Evolutionary conservation across 1,284 basidiomycete genomes (phyloP), one percentile per base, ranked within the genome.

Genomic region (Sporisorium reilianum): DNA sequence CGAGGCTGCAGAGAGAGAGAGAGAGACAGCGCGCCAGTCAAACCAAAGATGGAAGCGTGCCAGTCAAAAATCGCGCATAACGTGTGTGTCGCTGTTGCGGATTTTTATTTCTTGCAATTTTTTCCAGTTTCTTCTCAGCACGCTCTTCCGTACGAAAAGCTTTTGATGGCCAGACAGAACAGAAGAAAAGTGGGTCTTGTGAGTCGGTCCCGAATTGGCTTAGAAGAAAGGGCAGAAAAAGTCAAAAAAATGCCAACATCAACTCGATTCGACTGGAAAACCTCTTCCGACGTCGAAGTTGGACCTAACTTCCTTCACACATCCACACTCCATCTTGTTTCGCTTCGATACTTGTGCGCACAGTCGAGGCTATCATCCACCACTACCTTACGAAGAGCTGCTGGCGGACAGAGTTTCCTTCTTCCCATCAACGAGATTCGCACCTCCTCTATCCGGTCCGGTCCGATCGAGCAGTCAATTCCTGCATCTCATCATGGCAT

Each of bases 231-330:
- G 57, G 3, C 16, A 34, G 30, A 55, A 55, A 52, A 55, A 55
- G 44, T 45, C 42, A 52, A 61, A 60, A 56, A 67, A 58, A 53
- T 61, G 58, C 38, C 54, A 56, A 56, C 58, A 46, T 60, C 57
- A 55, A 65, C 63, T 51, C 45, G 23, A 45, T 30, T 18, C 22
- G 48, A 32, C n/a, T 48, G 26, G 18, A 16, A 16, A 48, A 41
- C 38, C 18, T 20, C 38, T 48, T 48, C 46, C 28, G 12, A 48
- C n/a, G 18, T 48, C 28, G n/a, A 53, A 23, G n/a, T n/a, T n/a
- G n/a, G n/a, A n/a, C n/a, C n/a, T n/a, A n/a, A n/a, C n/a, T n/a
- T n/a, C n/a, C 53, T 55, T 49, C 2, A 40, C 40, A 28, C 23
- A 28, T 28, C 25, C 23, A 34, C 52, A 42, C 23, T 48, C 26